These are phyloP conservation scores for Neonectria coccinea DNA, from an alignment of 2,329 filamentous ascomycete genomes.

Conservation along the genomic window DNA sequence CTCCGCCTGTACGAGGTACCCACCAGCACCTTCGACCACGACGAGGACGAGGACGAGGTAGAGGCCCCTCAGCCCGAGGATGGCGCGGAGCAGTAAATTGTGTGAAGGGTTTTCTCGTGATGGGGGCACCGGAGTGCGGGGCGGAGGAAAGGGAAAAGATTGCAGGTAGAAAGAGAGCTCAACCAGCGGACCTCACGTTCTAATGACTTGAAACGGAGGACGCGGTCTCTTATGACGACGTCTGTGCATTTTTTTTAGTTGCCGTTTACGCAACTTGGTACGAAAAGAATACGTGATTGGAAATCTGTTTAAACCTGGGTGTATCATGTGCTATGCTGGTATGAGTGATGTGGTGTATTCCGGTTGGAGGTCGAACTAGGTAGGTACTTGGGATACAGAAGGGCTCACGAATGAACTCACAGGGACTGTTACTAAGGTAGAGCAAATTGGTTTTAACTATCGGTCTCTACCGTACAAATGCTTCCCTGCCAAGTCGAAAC, in stretches of 20 bases:
- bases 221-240: conserved; percentile 34
- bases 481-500: not conserved
- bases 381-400: not conserved
- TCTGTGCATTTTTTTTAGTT: conserved; percentile 30
- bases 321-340: not conserved
- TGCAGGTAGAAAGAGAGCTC: conserved; percentile 30
- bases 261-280: conserved; percentile 34
- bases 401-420: not conserved
- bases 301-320: conserved; percentile 7
- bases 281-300: conserved; percentile 45
- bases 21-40: conserved; percentile 88
- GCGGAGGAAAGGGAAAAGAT: conserved; percentile 33
- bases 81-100: conserved; percentile 32
- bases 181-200: conserved; percentile 38
- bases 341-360: not conserved
- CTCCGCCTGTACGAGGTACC: conserved; percentile 94
- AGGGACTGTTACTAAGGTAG: not conserved
- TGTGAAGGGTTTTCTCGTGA: conserved; percentile 35
- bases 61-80: conserved; percentile 54
- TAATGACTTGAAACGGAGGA: conserved; percentile 46
- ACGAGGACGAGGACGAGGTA: conserved; percentile 74
- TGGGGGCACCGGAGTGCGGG: conserved; percentile 3
- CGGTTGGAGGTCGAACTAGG: not conserved
- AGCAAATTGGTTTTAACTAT: not conserved
- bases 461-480: not conserved